A percentile compares a stretch with the other conserved stretches of the same genome.
phyloP scores from a whole-genome alignment of 148 eudicot species.

The Rhododendron ferrugineum region DNA sequence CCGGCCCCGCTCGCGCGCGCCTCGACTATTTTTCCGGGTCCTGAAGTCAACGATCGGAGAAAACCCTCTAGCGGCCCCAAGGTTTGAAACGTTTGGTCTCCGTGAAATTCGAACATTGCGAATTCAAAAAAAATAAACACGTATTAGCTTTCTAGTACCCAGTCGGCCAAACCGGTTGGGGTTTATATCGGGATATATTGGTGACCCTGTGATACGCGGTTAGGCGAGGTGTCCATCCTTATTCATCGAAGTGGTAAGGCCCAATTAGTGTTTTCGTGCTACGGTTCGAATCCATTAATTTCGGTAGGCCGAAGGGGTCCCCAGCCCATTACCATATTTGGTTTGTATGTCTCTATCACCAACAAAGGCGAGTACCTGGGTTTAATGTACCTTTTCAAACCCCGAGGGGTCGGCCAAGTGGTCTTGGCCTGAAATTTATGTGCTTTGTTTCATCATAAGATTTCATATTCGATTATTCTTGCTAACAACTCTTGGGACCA shows the following conservation, averaged over 20 bases:
- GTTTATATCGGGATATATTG: background rate
- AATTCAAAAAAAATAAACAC: background rate
- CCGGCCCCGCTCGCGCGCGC: fast-evolving
- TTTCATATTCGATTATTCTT: too few relatives aligned
- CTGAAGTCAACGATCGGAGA: background rate
- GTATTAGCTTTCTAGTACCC: background rate
- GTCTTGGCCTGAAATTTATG: too few relatives aligned
- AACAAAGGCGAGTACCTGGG: background rate
- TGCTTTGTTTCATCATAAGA: too few relatives aligned
- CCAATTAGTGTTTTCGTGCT: background rate
- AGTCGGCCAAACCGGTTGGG: background rate
- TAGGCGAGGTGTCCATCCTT: background rate
- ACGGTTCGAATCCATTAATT: background rate
- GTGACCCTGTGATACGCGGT: background rate
- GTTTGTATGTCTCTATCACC: background rate
- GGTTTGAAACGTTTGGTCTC: background rate
- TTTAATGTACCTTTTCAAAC: too few relatives aligned
- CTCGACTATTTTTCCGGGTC: background rate
- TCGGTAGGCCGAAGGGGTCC: background rate
- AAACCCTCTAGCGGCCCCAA: background rate
- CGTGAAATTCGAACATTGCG: background rate
- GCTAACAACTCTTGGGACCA: too few relatives aligned
- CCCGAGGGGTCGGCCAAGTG: too few relatives aligned
- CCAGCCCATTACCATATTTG: background rate
- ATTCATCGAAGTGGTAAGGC: background rate